Evolutionary conservation across 176 grass and related monocot genomes (phyloP), one percentile per base, ranked within the genome.

Genomic region (Cenchrus americanus): DNA sequence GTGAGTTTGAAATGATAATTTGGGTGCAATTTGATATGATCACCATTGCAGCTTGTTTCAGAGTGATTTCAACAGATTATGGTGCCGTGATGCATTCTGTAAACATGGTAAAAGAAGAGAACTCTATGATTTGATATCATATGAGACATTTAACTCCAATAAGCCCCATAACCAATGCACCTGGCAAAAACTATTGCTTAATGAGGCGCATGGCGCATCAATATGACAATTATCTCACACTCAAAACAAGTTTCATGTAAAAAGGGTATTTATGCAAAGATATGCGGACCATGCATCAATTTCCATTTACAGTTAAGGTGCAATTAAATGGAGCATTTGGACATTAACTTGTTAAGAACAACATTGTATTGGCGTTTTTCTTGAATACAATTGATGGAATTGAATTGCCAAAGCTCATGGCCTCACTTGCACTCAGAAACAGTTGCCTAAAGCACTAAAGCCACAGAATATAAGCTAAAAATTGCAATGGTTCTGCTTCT

Each of bases 1-100:
- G 8, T 42, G 50, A 61, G 15, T 14, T 54, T 65, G 87, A 22
- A 77, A 75, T 82, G 19, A 63, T 88, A 37, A 21, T 27, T 76
- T 7, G 42, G 63, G 34, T 65, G 10, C 52, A 66, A 66, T 66
- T 1, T 55, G 19, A 53, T 85, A 53, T 18, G 0, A 79, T 60
- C 69, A 49, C 43, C 70, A 76, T 62, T 80, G 75, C 63, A 84
- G 41, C 68, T 81, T 71, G 64, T 76, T 88, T 53, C 30, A 34
- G 1, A 70, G n/a, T 76, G 53, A 22, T 43, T 62, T 62, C 17
- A 37, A 19, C 57, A 10, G 22, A 24, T 62, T 42, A 44, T 22
- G 14, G 21, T 62, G 62, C 5, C 75, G 42, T 34, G 43, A 43
- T 42, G 37, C 6, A 76, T 27, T 30, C 7, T 34, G 48, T 19